phyloP scores from a whole-genome alignment of 202 grass and related monocot species.

The Digitaria exilis region DNA sequence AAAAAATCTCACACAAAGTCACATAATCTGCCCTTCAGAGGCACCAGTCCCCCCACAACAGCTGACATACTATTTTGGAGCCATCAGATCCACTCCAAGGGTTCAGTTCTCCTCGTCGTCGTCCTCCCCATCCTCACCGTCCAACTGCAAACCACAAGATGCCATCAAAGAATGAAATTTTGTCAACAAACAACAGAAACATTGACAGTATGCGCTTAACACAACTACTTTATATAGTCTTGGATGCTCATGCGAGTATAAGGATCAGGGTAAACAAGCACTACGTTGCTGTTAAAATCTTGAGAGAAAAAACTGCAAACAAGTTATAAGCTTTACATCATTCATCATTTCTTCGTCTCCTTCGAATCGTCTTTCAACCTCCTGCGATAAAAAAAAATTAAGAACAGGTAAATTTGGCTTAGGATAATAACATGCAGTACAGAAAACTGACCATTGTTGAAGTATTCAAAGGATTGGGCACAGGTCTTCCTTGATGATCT shows the following conservation, averaged over 20 bases:
- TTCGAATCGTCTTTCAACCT: conserved; percentile 87
- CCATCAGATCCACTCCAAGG: conserved; percentile 3
- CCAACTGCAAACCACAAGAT: conserved; percentile 54
- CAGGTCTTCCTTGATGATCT: conserved; percentile 95
- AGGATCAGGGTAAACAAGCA: not conserved
- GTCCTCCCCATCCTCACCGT: conserved; percentile 49
- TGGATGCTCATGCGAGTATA: not conserved
- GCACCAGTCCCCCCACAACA: conserved; percentile 10
- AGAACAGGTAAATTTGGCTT: conserved; percentile 3
- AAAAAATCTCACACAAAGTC: conserved; percentile 28
- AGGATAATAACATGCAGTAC: conserved; percentile 17
- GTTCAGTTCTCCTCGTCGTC: conserved; percentile 63
- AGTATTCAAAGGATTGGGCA: conserved; percentile 96
- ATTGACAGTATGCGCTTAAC: not conserved
- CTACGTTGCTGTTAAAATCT: not conserved
- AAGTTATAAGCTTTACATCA: conserved; percentile 56
- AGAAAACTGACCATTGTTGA: conserved; percentile 74
- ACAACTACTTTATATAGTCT: not conserved
- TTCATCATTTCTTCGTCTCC: conserved; percentile 70
- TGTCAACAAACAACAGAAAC: not conserved
- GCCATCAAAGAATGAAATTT: not conserved
- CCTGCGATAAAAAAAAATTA: conserved; percentile 52
- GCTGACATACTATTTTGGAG: not conserved
- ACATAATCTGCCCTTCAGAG: conserved; percentile 34
- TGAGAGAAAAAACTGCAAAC: not conserved